Evolutionary conservation across 176 grass and related monocot species (phyloP), one percentile per base, ranked within the genome.

Genomic region (Aechmea fasciata): DNA sequence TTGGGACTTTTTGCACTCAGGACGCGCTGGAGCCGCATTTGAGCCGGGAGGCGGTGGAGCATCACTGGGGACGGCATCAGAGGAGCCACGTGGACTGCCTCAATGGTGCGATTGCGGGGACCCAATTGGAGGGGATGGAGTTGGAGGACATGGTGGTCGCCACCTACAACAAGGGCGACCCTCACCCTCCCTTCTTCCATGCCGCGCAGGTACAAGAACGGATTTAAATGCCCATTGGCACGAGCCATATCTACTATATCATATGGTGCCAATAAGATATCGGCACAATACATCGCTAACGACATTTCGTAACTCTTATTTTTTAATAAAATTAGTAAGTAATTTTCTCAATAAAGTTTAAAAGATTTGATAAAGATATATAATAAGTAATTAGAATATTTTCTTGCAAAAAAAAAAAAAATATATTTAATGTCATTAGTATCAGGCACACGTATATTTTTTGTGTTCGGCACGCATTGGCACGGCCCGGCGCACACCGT

Each of bases 41-140:
- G 71, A 96, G 92, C 80, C 82, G 74, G 51, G 85, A 92, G 69
- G 87, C 86, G 13, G 67, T 92, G 65, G 73, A 81, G 52, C 75
- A 83, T 74, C 93, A 96, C 61, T 96, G 88, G 88, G 81, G 84
- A 53, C 65, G 80, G 51, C 89, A 92, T 65, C 88, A 96, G 15
- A 71, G 70, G 13, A 52, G 29, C 55, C 82, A 97, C 3, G 61
- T 97, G 22, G 89, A 85, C 24, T 73, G 82, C 77, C 89, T 92
- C 52, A 97, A 97, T 1, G 69, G 52, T 13, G 86, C 85, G 69
- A 81, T 92, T 2, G 80, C 68, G 77, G 89, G 84, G 64, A 97
- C 86, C 9, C 47, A 87, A 65, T 84, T 88, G 82, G 82, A 91
- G 50, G 79, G 54, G 18, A 97, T 90, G 93, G 72, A 84, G 10